These are phyloP conservation scores for Cantharellus cinnabarinus DNA, from an alignment of 768 basidiomycete genomes.

Conservation along the genomic window DNA sequence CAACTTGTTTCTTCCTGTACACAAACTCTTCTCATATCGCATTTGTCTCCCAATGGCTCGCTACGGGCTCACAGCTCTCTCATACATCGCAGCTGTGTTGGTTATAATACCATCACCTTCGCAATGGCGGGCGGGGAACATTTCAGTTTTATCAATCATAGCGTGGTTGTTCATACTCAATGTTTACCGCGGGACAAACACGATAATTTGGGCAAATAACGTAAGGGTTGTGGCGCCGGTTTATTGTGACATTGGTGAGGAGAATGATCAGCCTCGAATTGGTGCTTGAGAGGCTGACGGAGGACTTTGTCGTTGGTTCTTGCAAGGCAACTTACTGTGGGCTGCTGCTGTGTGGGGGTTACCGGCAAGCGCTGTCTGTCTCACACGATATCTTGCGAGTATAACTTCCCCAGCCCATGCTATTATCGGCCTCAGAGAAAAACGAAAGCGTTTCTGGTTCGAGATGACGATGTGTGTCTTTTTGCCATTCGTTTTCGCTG, in stretches of 20 bases:
- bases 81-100: constrained; percentile 5
- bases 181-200: not conserved
- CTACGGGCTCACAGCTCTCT: not conserved
- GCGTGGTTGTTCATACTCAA: constrained; percentile 4
- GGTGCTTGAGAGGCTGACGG: not conserved
- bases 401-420: not conserved
- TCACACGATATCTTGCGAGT: not conserved
- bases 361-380: not conserved
- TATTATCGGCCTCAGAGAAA: not conserved
- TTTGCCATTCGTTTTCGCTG: not conserved
- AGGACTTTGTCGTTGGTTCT: not conserved
- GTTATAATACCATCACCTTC: constrained; percentile 14
- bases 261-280: not conserved
- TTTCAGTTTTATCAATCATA: constrained; percentile 13
- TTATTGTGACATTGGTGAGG: not conserved
- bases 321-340: not conserved
- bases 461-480: not conserved
- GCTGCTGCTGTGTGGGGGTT: not conserved
- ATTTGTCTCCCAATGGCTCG: not conserved
- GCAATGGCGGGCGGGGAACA: constrained; percentile 10
- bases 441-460: not conserved
- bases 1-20: not conserved
- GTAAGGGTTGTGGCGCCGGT: not conserved
- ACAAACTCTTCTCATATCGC: not conserved
- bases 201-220: not conserved